Conservation (phyloP, 495 filamentous ascomycete genomes). For the Aspergillus diversus region DNA sequence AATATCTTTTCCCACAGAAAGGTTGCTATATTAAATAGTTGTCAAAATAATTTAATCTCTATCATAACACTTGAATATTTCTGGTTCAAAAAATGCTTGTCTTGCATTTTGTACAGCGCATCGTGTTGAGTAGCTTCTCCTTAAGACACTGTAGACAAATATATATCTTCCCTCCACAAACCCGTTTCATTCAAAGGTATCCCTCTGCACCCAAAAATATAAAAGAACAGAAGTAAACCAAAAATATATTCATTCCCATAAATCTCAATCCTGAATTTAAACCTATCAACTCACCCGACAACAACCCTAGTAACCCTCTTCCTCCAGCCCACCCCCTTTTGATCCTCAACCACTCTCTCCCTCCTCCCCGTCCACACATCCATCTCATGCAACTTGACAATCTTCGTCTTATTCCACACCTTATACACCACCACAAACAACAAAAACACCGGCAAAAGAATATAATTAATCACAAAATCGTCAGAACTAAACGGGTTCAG, state of each 20-base stretch:
- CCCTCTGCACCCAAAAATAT: too few relatives aligned
- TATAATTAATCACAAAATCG: slow-evolving; percentile 69
- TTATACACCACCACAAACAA: slow-evolving; percentile 64
- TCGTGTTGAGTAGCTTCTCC: neutral
- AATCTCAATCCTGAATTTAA: neutral
- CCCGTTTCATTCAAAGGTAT: too few relatives aligned
- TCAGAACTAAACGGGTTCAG: slow-evolving; percentile 59
- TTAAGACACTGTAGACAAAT: too few relatives aligned
- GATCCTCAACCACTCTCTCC: slow-evolving; percentile 16
- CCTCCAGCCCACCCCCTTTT: slow-evolving; percentile 23
- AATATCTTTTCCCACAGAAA: too few relatives aligned
- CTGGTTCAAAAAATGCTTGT: too few relatives aligned
- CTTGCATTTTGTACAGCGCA: neutral
- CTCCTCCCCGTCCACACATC: slow-evolving; percentile 64
- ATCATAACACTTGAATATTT: too few relatives aligned
- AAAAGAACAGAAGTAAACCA: neutral
- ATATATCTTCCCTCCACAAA: too few relatives aligned
- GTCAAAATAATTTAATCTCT: too few relatives aligned
- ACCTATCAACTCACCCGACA: slow-evolving; percentile 26
- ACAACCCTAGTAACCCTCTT: slow-evolving; percentile 27
- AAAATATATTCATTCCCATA: neutral
- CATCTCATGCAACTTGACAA: slow-evolving; percentile 56
- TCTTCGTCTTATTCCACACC: slow-evolving; percentile 58
- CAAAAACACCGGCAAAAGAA: slow-evolving; percentile 66
- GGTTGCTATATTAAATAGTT: too few relatives aligned